Conservation (phyloP, 202 grass and related monocot genomes). For the Carex sylvatica region DNA sequence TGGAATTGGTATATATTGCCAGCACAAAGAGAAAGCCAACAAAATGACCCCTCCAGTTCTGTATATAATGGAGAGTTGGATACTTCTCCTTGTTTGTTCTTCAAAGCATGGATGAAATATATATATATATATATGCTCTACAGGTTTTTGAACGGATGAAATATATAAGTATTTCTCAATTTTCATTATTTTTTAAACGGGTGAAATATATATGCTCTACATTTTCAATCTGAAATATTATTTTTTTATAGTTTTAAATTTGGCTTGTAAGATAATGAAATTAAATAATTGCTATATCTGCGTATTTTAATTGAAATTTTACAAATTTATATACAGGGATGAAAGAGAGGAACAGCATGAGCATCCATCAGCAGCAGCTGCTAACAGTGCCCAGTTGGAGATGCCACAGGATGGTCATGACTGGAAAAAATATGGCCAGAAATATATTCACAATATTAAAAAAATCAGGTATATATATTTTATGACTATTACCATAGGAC, state of each 20-base stretch:
- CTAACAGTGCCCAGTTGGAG: slow-evolving; percentile 16
- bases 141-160: no score
- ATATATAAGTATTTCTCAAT: no score
- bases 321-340: slow-evolving; percentile 4
- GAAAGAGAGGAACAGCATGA: slow-evolving; percentile 9
- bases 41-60: background rate
- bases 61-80: background rate
- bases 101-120: no score
- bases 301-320: background rate
- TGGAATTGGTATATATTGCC: no score
- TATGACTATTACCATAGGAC: no score
- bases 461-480: slow-evolving; percentile 42
- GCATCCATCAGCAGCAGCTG: background rate
- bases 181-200: no score
- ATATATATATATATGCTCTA: no score
- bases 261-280: no score
- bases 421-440: slow-evolving; percentile 93
- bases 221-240: no score
- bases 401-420: slow-evolving; percentile 71
- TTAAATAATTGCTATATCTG: no score
- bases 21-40: background rate
- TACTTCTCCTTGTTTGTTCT: background rate
- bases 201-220: no score
- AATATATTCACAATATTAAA: slow-evolving; percentile 67
- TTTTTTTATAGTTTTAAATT: no score